Evolutionary conservation across 2,329 filamentous ascomycete genomes (phyloP).

Genomic region (Sclerotinia spermophila): DNA sequence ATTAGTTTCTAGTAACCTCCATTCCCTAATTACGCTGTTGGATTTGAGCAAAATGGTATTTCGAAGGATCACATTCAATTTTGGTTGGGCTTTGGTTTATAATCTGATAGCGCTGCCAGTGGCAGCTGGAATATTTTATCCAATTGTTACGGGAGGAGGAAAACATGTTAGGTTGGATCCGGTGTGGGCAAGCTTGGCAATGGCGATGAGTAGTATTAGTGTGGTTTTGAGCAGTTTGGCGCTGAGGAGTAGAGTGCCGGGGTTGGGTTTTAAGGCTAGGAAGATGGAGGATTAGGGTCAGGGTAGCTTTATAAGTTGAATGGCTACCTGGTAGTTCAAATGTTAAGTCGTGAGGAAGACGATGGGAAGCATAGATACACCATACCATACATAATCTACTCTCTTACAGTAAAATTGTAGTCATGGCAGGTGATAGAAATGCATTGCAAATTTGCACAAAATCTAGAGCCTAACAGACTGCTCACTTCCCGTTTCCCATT

Average conservation of each 20-base stretch:
- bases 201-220: slow-evolving; percentile 88
- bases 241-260: slow-evolving; percentile 46
- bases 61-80: slow-evolving; percentile 63
- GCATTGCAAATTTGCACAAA: neutral
- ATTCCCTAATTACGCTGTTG: slow-evolving; percentile 56
- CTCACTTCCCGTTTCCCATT: too few relatives aligned
- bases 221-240: slow-evolving; percentile 80
- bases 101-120: slow-evolving; percentile 62
- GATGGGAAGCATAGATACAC: neutral
- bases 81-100: slow-evolving; percentile 64
- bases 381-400: neutral
- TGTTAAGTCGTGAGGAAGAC: neutral
- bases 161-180: slow-evolving; percentile 65
- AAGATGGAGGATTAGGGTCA: neutral
- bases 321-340: neutral
- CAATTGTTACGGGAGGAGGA: slow-evolving; percentile 45
- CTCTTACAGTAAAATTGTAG: neutral
- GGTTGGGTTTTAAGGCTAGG: slow-evolving; percentile 37
- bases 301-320: neutral
- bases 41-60: slow-evolving; percentile 59
- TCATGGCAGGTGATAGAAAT: neutral
- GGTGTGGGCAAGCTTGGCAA: slow-evolving; percentile 85
- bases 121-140: slow-evolving; percentile 63
- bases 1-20: slow-evolving; percentile 60
- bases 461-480: too few relatives aligned